Evolutionary conservation across 495 filamentous ascomycete species (phyloP), one percentile per base, ranked within the genome.

Genomic region (Hypoxylon perforatum): DNA sequence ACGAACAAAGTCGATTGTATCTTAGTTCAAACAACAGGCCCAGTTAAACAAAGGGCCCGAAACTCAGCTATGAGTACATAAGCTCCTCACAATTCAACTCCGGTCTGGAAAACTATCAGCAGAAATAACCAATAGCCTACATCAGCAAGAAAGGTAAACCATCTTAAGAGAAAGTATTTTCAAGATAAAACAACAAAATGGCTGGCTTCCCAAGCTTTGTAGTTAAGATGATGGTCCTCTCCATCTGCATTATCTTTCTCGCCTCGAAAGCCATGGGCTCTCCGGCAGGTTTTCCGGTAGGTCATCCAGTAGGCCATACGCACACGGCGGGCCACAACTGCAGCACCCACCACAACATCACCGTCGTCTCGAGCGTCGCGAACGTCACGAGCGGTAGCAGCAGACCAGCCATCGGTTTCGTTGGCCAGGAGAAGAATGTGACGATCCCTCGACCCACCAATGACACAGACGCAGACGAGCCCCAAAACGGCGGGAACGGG

Each of bases 341-440:
- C 22, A 35, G 10, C 10, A 5, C 12, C 36, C 15, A 36, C 18
- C 49, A 36, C 19, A 44, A 44, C 14, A 19, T 15, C 15, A 44
- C 41, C 19, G 41, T 4, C 6, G 14, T 7, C 15, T 44, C 14
- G 6, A 21, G 25, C 9, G 19, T 14, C 21, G 12, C 8, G 2
- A 25, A 47, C 18, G 14, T 3, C 18, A 47, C 23, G 18, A 15
- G 17, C 25, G 25, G 25, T 3, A 7, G 25, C 3, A 44, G 17
- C 14, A 44, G 18, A 7, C 3, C n/a, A 12, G 10, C n/a, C n/a
- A n/a, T 33, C 11, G 52, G 38, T 1, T 55, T 55, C 22, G n/a
- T 55, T n/a, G 52, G 52, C 14, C 52, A 55, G 39, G 52, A 55
- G 52, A 22, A 54, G 11, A 21, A 55, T n/a, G 19, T 18, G 14